A percentile compares a stretch with the other conserved stretches of the same genome.
Conservation (phyloP, 2,329 filamentous ascomycete genomes). For the Huntiella decipiens region DNA sequence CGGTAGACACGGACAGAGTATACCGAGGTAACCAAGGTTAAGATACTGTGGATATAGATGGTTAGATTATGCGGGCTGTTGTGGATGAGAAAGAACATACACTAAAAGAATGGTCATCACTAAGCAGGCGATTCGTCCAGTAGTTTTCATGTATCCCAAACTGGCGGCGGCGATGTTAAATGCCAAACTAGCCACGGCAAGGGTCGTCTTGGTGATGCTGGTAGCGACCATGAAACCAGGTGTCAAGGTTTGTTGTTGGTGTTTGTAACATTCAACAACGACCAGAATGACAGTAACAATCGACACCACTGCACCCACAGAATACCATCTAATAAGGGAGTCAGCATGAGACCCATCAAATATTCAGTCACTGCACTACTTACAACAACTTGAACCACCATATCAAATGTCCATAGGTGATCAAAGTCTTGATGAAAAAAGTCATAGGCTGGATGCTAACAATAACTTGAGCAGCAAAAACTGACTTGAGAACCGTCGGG, state of each 20-base stretch:
- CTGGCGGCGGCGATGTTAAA: slow-evolving; percentile 24
- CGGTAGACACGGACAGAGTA: slow-evolving; percentile 30
- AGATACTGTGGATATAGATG: slow-evolving; percentile 18
- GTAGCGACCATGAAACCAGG: slow-evolving; percentile 34
- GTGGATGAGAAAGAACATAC: neutral
- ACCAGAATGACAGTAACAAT: slow-evolving; percentile 24
- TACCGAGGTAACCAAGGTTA: slow-evolving; percentile 24
- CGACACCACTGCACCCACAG: too few relatives aligned
- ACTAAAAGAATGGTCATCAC: slow-evolving; percentile 26
- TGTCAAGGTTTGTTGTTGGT: slow-evolving; percentile 30
- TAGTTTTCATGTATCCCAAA: slow-evolving; percentile 26
- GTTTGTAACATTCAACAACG: slow-evolving; percentile 27
- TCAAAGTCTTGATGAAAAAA: too few relatives aligned
- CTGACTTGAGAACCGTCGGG: slow-evolving; percentile 4
- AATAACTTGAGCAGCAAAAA: too few relatives aligned
- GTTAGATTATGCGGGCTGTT: neutral
- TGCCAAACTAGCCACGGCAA: slow-evolving; percentile 27
- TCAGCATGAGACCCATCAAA: too few relatives aligned
- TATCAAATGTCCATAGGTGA: too few relatives aligned
- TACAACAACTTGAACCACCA: too few relatives aligned
- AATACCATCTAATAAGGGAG: too few relatives aligned
- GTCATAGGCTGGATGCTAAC: too few relatives aligned
- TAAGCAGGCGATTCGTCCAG: slow-evolving; percentile 18
- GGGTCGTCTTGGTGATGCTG: slow-evolving; percentile 30
- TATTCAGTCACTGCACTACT: too few relatives aligned